A percentile compares a stretch with the other conserved stretches of the same genome.
Conservation (phyloP, 257 asterid species). For the Solanum commersonii region DNA sequence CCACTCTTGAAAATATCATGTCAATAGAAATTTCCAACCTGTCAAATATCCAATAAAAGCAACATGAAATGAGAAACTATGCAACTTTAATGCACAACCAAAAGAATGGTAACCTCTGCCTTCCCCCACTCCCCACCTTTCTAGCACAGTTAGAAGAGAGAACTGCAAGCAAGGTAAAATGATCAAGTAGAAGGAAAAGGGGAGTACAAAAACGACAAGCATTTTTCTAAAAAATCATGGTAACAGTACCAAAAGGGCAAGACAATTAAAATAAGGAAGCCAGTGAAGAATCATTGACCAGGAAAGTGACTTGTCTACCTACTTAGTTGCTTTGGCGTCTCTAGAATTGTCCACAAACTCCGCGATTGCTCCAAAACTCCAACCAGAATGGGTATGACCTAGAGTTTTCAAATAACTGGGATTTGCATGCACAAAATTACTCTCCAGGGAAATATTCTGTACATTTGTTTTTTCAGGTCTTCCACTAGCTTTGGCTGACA, state of each 20-base stretch:
- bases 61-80: conserved; percentile 5
- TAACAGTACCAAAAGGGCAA: neutral
- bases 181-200: neutral
- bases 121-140: neutral
- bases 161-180: neutral
- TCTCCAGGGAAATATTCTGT: conserved; percentile 10
- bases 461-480: conserved; percentile 14
- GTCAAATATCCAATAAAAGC: conserved; percentile 10
- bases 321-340: conserved; percentile 78
- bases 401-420: conserved; percentile 70
- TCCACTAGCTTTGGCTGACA: conserved; percentile 14
- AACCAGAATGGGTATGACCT: conserved; percentile 76
- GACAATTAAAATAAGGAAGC: neutral
- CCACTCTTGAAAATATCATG: conserved; percentile 29
- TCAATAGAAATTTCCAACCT: conserved; percentile 51
- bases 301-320: conserved; percentile 13
- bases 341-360: conserved; percentile 79
- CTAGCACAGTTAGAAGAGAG: neutral
- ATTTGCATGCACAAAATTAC: conserved; percentile 47
- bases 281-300: neutral
- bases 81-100: neutral
- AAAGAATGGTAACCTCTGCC: neutral
- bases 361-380: conserved; percentile 87
- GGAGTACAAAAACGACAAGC: neutral
- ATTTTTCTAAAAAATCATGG: neutral